These are phyloP conservation scores for Prillingera fragicola DNA, from an alignment of 1,284 basidiomycete species.

Conservation along the genomic window DNA sequence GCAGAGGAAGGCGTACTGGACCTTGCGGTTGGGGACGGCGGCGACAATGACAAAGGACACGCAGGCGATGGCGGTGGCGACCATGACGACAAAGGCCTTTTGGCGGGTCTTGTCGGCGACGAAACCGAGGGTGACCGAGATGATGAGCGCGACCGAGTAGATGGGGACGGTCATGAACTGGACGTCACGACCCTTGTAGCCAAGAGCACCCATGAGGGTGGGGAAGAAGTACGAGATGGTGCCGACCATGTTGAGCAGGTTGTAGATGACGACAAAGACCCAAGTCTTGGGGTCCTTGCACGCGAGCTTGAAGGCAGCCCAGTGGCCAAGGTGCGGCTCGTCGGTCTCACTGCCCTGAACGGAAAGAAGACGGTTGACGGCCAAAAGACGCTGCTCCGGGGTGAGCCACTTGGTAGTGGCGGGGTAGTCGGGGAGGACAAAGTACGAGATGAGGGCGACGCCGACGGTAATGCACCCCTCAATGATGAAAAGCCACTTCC, in stretches of 20 bases:
- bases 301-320: slow-evolving; percentile 25
- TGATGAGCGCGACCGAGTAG: slow-evolving; percentile 18
- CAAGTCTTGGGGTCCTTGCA: slow-evolving; percentile 36
- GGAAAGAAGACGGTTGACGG: slow-evolving; percentile 6
- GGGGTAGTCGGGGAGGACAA: slow-evolving; percentile 43
- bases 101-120: slow-evolving; percentile 19
- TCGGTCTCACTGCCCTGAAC: slow-evolving; percentile 17
- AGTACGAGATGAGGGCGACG: slow-evolving; percentile 35
- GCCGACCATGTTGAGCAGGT: slow-evolving; percentile 18
- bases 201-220: slow-evolving; percentile 23
- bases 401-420: slow-evolving; percentile 31
- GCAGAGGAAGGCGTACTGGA: slow-evolving; percentile 23
- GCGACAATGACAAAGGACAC: slow-evolving; percentile 6
- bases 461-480: slow-evolving; percentile 40
- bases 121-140: slow-evolving; percentile 16
- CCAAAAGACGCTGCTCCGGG: slow-evolving; percentile 18
- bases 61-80: slow-evolving; percentile 9
- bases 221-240: slow-evolving; percentile 38
- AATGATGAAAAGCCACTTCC: slow-evolving; percentile 46
- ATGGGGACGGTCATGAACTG: slow-evolving; percentile 35
- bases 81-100: slow-evolving; percentile 16
- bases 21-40: slow-evolving; percentile 6
- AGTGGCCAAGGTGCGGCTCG: slow-evolving; percentile 22
- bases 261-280: slow-evolving; percentile 22
- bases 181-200: slow-evolving; percentile 25